Conservation (phyloP, 441 rosid species). For the Eutrema salsugineum region DNA sequence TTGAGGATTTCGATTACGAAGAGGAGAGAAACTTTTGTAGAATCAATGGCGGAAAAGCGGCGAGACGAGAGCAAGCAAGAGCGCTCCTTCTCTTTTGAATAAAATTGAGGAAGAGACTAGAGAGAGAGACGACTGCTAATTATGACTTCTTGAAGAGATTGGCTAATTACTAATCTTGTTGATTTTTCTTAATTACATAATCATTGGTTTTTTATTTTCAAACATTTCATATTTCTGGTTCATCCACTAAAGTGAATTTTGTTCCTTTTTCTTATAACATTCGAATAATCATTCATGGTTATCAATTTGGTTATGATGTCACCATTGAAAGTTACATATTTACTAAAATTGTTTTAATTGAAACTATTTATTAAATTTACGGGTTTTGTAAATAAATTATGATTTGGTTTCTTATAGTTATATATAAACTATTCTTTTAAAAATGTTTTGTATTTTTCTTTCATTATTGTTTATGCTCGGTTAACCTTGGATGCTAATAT, state of each 20-base stretch:
- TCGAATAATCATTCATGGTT: no score
- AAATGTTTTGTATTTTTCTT: not conserved
- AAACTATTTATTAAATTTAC: no score
- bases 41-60: not conserved
- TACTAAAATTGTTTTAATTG: no score
- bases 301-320: no score
- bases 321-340: no score
- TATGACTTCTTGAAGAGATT: conserved; percentile 2
- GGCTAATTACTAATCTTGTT: not conserved
- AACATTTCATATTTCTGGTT: no score
- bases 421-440: not conserved
- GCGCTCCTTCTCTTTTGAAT: conserved; percentile 19
- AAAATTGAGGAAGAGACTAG: not conserved
- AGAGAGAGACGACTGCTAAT: not conserved
- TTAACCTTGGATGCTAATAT: not conserved
- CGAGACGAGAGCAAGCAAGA: conserved; percentile 1
- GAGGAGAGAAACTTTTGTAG: not conserved
- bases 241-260: no score
- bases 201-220: not conserved
- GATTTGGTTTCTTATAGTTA: no score
- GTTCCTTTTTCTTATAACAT: no score
- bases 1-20: not conserved
- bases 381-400: no score
- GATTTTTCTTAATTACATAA: not conserved
- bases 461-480: not conserved